Evolutionary conservation across 2,329 filamentous ascomycete species (phyloP), one percentile per base, ranked within the genome.

Genomic region (Claviceps monticola): DNA sequence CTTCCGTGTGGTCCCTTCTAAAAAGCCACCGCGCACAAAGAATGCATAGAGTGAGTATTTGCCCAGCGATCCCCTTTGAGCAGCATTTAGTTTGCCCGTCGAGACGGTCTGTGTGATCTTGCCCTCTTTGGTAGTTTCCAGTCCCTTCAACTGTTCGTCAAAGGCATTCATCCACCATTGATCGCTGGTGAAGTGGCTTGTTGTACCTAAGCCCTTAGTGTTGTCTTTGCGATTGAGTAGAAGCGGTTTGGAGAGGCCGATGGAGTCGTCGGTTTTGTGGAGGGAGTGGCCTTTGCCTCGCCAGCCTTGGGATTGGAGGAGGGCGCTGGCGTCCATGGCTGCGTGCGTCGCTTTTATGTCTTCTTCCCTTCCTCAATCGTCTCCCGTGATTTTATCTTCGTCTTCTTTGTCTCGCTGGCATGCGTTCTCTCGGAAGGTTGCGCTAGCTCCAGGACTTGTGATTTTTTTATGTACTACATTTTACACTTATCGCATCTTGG

Each of bases 111-210:
- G 70, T 58, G 77, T 68, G 52, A 80, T 71, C 58, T 72, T 70
- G 50, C 80, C 74, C 57, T 78, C 68, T 57, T 74, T 73, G 23
- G 75, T 74, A 1, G 78, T 81, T 63, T 86, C 84, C 50, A 95
- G 75, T 4, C 84, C 86, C 66, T 93, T 86, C 57, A 96, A 72
- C 52, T 90, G 89, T 64, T 89, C 83, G 68, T 97, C 91, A 59
- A 95, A 96, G 11, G 93, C 93, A 53, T 88, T 84, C 68, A 95
- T 76, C 93, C 93, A 98, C 93, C 93, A 98, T 66, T 95, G 89
- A 64, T 96, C 91, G 59, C 75, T 79, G 21, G 76, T 79, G 56
- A 75, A 75, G 56, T 81, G 77, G 53, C 75, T 73, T 66, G 87
- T 88, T 64, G 86, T 82, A 51, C 91, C 91, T 5, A 97, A 73